A percentile compares a stretch with the other conserved stretches of the same genome.
These are phyloP conservation scores for Colletotrichum orbiculare DNA, from an alignment of 2,329 filamentous ascomycete genomes.

Conservation along the genomic window DNA sequence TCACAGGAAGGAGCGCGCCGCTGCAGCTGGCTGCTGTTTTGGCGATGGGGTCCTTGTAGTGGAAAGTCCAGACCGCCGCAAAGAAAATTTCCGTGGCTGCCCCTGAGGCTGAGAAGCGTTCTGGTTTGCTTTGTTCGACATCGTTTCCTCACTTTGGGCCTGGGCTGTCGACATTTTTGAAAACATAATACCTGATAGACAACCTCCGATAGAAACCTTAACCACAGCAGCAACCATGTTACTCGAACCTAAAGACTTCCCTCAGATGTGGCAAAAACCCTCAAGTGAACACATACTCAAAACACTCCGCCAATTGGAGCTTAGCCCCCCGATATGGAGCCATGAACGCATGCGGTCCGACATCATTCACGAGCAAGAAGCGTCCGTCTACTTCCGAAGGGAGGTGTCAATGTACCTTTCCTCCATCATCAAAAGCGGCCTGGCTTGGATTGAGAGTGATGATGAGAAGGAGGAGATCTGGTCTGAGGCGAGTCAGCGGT, in stretches of 20 bases:
- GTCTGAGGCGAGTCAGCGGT: conserved; percentile 80
- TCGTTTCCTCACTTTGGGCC: neutral
- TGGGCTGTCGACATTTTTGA: neutral
- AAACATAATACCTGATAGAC: conserved; percentile 12
- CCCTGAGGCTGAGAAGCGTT: neutral
- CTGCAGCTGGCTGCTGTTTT: conserved; percentile 14
- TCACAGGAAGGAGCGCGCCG: conserved; percentile 11
- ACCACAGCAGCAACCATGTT: conserved; percentile 41
- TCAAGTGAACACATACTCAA: conserved; percentile 71
- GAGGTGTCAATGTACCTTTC: conserved; percentile 75
- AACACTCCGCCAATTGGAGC: conserved; percentile 73
- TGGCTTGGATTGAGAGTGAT: conserved; percentile 77
- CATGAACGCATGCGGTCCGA: conserved; percentile 54
- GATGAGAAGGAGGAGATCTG: conserved; percentile 76
- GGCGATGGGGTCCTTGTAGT: conserved; percentile 30
- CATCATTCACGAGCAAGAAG: conserved; percentile 54
- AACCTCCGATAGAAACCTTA: conserved; percentile 22
- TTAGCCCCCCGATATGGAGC: conserved; percentile 77
- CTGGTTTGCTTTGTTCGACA: conserved; percentile 7
- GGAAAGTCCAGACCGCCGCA: conserved; percentile 31
- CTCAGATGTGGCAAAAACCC: conserved; percentile 85
- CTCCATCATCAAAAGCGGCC: conserved; percentile 72
- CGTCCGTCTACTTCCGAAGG: conserved; percentile 55
- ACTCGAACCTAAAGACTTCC: conserved; percentile 69
- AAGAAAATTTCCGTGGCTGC: conserved; percentile 24